Percentiles rank a stretch among this genome's conserved stretches.
Conservation (phyloP, 1,284 basidiomycete species). For the Moesziomyces sp. region DNA sequence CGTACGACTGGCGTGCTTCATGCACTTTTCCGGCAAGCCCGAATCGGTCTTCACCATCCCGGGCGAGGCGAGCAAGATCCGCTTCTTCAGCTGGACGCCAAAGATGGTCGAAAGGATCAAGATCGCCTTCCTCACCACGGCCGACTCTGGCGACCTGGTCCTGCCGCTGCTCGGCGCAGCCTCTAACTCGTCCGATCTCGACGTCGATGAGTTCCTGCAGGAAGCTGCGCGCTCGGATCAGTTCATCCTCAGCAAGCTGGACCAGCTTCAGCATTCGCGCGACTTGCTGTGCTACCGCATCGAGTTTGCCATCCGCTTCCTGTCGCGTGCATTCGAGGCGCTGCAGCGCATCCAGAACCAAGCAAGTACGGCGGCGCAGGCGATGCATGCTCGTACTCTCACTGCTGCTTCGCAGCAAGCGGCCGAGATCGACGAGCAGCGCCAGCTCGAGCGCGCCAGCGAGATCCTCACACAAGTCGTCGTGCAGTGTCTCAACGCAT, state of each 20-base stretch:
- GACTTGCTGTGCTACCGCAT: constrained; percentile 35
- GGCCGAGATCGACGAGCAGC: constrained; percentile 41
- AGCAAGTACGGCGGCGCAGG: constrained; percentile 33
- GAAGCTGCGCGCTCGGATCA: constrained; percentile 32
- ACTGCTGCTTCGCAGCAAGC: constrained; percentile 18
- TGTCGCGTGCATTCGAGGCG: constrained; percentile 29
- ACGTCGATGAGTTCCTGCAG: constrained; percentile 16
- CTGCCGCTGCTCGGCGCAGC: constrained; percentile 21
- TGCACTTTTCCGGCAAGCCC: constrained; percentile 52
- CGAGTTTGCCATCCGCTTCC: constrained; percentile 38
- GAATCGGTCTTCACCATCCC: constrained; percentile 46
- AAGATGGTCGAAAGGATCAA: constrained; percentile 39
- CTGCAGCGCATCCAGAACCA: constrained; percentile 32
- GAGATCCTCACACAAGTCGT: constrained; percentile 46
- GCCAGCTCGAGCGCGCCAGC: constrained; percentile 28
- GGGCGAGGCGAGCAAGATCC: constrained; percentile 23
- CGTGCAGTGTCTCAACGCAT: constrained; percentile 41
- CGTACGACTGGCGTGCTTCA: constrained; percentile 42
- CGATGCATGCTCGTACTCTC: constrained; percentile 20
- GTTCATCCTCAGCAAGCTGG: constrained; percentile 26
- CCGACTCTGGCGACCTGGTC: constrained; percentile 8
- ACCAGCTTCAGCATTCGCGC: constrained; percentile 17
- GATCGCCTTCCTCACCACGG: constrained; percentile 28
- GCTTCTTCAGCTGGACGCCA: constrained; percentile 36
- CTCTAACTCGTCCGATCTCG: background rate